Evolutionary conservation across 768 basidiomycete species (phyloP).

Genomic region (Gymnopilus junonius): DNA sequence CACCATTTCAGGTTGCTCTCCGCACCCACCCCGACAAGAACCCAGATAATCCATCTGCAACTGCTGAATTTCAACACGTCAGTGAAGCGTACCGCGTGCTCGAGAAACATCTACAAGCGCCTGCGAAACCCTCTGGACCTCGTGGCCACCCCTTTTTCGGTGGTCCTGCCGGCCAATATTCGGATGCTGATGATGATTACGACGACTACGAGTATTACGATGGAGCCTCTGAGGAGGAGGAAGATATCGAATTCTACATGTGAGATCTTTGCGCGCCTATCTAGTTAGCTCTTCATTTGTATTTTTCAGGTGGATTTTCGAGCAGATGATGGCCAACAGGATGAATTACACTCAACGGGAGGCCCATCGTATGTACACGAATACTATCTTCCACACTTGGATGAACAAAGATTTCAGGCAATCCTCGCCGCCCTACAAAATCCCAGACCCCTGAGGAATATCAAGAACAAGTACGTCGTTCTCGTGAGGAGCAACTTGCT

Average conservation of each 20-base stretch:
- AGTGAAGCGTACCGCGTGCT: slow-evolving; percentile 71
- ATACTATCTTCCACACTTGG: neutral
- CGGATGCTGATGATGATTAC: slow-evolving; percentile 41
- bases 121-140: slow-evolving; percentile 5
- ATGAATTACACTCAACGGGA: slow-evolving; percentile 4
- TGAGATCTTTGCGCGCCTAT: slow-evolving; percentile 22
- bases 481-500: slow-evolving; percentile 56
- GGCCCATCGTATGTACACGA: slow-evolving; percentile 13
- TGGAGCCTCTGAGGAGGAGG: slow-evolving; percentile 29
- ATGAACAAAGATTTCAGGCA: slow-evolving; percentile 1
- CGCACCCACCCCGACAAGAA: slow-evolving; percentile 82
- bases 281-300: slow-evolving; percentile 10
- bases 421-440: slow-evolving; percentile 25
- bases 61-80: slow-evolving; percentile 69
- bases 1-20: slow-evolving; percentile 53
- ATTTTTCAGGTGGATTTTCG: slow-evolving; percentile 39
- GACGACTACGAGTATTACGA: slow-evolving; percentile 40
- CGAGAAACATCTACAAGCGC: slow-evolving; percentile 54
- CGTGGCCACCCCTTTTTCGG: slow-evolving; percentile 10
- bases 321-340: slow-evolving; percentile 23
- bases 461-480: slow-evolving; percentile 50
- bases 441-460: slow-evolving; percentile 58
- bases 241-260: slow-evolving; percentile 42
- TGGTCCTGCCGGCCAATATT: slow-evolving; percentile 25
- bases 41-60: slow-evolving; percentile 64